Evolutionary conservation across 805 yeast genomes (phyloP).

Genomic region (Metschnikowia lochheadii): DNA sequence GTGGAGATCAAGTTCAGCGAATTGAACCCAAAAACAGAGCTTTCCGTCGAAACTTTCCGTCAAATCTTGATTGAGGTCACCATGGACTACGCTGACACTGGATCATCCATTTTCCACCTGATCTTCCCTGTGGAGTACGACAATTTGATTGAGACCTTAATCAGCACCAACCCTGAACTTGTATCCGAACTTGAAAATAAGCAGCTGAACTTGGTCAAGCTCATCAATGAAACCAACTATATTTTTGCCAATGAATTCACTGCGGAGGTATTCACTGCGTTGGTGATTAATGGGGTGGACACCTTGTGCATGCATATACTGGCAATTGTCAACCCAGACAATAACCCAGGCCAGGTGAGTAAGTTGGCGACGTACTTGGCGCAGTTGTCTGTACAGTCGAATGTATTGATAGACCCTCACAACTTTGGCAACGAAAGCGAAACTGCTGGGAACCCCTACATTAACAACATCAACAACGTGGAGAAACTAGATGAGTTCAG

Average conservation of each 20-base stretch:
- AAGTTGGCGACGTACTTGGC: slow-evolving; percentile 68
- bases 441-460: slow-evolving; percentile 37
- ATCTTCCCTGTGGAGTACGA: slow-evolving; percentile 38
- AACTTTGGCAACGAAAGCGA: slow-evolving; percentile 22
- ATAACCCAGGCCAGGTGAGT: slow-evolving; percentile 14
- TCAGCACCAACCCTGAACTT: slow-evolving; percentile 43
- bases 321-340: slow-evolving; percentile 22
- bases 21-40: slow-evolving; percentile 68
- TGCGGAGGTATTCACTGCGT: slow-evolving; percentile 25
- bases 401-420: slow-evolving; percentile 45
- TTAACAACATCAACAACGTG: slow-evolving; percentile 33
- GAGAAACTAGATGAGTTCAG: slow-evolving; percentile 80
- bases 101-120: slow-evolving; percentile 19
- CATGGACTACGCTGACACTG: slow-evolving; percentile 18
- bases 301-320: slow-evolving; percentile 34
- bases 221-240: slow-evolving; percentile 44
- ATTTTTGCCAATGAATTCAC: slow-evolving; percentile 35
- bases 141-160: slow-evolving; percentile 43
- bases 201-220: slow-evolving; percentile 34
- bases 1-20: slow-evolving; percentile 60
- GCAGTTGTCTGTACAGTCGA: slow-evolving; percentile 61
- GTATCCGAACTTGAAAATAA: slow-evolving; percentile 33
- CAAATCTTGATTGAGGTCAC: slow-evolving; percentile 24
- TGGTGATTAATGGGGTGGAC: slow-evolving; percentile 32
- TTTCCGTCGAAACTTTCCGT: slow-evolving; percentile 60